phyloP scores from a whole-genome alignment of 768 basidiomycete species.

The Coprinopsis sp. region DNA sequence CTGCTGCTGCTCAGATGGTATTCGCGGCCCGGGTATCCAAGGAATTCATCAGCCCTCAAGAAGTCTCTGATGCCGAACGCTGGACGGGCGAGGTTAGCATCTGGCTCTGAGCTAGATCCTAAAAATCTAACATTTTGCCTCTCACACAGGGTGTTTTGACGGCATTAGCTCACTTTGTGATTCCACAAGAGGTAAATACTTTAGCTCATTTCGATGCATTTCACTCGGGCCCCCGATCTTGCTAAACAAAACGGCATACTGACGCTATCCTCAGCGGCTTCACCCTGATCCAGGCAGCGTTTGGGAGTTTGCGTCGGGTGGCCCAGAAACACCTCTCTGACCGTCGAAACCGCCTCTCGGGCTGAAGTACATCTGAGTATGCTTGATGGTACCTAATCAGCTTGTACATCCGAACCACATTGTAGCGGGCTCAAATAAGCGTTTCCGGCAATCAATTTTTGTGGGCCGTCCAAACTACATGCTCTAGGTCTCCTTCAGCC shows the following conservation, averaged over 20 bases:
- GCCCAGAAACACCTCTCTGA: conserved; percentile 8
- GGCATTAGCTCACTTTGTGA: conserved; percentile 44
- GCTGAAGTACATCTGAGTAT: not conserved
- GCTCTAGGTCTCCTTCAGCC: conserved; percentile 32
- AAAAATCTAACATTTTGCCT: conserved; percentile 4
- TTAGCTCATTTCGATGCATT: conserved; percentile 11
- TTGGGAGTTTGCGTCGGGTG: conserved; percentile 39
- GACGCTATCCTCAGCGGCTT: conserved; percentile 34
- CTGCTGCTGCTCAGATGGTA: conserved; percentile 78
- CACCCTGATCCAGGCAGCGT: conserved; percentile 54
- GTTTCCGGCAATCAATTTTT: conserved; percentile 10
- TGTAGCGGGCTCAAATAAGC: too few relatives aligned
- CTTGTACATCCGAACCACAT: too few relatives aligned
- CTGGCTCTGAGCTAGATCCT: conserved; percentile 8
- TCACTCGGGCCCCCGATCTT: conserved; percentile 2
- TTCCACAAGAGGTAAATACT: conserved; percentile 47
- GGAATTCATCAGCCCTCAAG: conserved; percentile 70
- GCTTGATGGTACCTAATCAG: not conserved
- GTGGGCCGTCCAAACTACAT: conserved; percentile 27
- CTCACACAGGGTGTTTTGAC: conserved; percentile 46
- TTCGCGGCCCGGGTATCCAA: conserved; percentile 71
- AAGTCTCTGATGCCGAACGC: conserved; percentile 53
- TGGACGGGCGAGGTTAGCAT: conserved; percentile 49
- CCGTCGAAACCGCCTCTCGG: not conserved
- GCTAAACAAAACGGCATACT: conserved; percentile 15